A percentile compares a stretch with the other conserved stretches of the same genome.
Conservation (phyloP, 345 rosid genomes). For the Acer negundo region DNA sequence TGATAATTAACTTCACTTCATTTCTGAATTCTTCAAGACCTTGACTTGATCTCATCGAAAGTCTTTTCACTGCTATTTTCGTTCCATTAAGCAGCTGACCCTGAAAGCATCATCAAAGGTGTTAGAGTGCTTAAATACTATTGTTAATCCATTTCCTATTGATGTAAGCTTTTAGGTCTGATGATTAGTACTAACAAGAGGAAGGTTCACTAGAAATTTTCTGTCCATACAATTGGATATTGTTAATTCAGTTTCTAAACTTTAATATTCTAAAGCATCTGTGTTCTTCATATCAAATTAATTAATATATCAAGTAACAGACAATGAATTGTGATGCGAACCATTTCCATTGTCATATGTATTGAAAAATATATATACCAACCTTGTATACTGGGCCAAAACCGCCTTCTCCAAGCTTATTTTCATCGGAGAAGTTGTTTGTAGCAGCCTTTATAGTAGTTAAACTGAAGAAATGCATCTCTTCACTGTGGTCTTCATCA, state of each 20-base stretch:
- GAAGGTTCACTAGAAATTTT: no score
- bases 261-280: no score
- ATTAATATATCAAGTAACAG: neutral
- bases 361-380: neutral
- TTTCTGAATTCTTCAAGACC: conserved; percentile 56
- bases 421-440: conserved; percentile 39
- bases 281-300: no score
- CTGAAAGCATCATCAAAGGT: conserved; percentile 23
- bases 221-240: no score
- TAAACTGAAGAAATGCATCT: conserved; percentile 31
- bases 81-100: conserved; percentile 42
- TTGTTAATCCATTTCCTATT: no score
- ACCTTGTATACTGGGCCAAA: conserved; percentile 62
- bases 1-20: conserved; percentile 49
- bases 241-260: no score
- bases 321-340: no score
- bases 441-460: conserved; percentile 35
- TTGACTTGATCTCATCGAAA: conserved; percentile 50
- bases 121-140: no score
- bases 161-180: no score
- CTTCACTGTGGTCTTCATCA: conserved; percentile 26
- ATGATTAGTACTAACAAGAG: no score
- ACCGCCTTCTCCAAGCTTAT: conserved; percentile 63
- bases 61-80: conserved; percentile 57
- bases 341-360: no score